Evolutionary conservation across 2,329 filamentous ascomycete genomes (phyloP), one percentile per base, ranked within the genome.

Genomic region (Aureobasidium musti): DNA sequence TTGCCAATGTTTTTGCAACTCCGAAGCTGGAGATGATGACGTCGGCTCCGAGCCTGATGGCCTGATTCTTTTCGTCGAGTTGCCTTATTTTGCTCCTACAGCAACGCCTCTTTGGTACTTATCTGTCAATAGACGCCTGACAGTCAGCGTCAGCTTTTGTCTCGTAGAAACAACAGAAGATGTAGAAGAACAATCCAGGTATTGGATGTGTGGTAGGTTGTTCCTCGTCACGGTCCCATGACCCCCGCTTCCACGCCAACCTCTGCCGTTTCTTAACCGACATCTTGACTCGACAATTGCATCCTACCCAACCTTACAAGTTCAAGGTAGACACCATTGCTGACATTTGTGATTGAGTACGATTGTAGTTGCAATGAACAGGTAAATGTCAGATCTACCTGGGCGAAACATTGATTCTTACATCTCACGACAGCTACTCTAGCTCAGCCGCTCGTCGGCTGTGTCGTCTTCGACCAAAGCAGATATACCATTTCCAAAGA

Each of bases 1-100:
- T 52, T 8, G 23, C 59, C 43, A 63, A 63, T 63, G 45, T 63
- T 63, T 52, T 63, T 39, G 59, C 56, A 11, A 60, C 56, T 60
- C 28, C 28, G 56, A 50, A 61, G 57, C 57, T 61, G 50, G 21
- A 19, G 52, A 35, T 54, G 28, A 64, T 64, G 61, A 64, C 61
- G 61, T 64, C 47, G 35, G 39, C 37, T 30, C 17, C 3, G 19
- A 54, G 4, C 49, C 17, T 17, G 26, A 52, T 64, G 61, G 61
- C 41, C 61, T 54, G 61, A 64, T 64, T 54, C 37, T 54, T 45
- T 19, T 1, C 14, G 35, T 39, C 35, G 35, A 39, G 10, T 8
- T 33, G 4, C 5, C 28, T 30, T 45, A 43, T 64, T 54, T 54
- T 43, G 61, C 61, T 64, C 28, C 61, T 64, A 54, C 49, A 54